Evolutionary conservation across 331 rosid genomes (phyloP).

Genomic region (Rhamnella rubrinervis): DNA sequence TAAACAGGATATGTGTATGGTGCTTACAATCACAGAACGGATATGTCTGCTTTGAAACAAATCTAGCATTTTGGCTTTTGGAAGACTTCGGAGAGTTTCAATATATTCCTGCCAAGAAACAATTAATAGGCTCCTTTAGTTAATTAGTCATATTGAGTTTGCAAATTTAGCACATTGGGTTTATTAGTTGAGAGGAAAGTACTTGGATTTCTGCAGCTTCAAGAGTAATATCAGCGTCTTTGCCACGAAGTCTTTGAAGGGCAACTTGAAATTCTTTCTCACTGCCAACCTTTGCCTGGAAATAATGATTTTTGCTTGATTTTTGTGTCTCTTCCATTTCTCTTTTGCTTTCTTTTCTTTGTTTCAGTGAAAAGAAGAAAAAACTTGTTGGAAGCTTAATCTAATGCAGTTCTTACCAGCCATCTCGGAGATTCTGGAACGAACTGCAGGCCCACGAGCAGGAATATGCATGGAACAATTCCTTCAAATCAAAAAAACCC

Average conservation of each 20-base stretch:
- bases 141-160: constrained; percentile 4
- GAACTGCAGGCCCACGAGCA: constrained; percentile 38
- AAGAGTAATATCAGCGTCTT: constrained; percentile 38
- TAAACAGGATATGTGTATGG: background rate
- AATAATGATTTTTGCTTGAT: background rate
- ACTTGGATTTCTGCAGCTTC: constrained; percentile 47
- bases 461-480: constrained; percentile 42
- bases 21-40: constrained; percentile 33
- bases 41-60: constrained; percentile 36
- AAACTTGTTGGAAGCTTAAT: background rate
- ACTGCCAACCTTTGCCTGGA: constrained; percentile 47
- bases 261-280: constrained; percentile 39
- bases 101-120: constrained; percentile 32
- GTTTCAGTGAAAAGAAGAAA: background rate
- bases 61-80: constrained; percentile 31
- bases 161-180: background rate
- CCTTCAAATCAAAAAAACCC: constrained; percentile 27
- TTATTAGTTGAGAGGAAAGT: background rate
- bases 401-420: constrained; percentile 33
- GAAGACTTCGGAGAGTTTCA: constrained; percentile 32
- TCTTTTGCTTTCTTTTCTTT: background rate
- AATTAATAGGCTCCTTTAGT: background rate
- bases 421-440: constrained; percentile 58
- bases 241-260: constrained; percentile 38
- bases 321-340: background rate